These are phyloP conservation scores for Scutellaria minor DNA, from an alignment of 257 asterid species.

Conservation along the genomic window DNA sequence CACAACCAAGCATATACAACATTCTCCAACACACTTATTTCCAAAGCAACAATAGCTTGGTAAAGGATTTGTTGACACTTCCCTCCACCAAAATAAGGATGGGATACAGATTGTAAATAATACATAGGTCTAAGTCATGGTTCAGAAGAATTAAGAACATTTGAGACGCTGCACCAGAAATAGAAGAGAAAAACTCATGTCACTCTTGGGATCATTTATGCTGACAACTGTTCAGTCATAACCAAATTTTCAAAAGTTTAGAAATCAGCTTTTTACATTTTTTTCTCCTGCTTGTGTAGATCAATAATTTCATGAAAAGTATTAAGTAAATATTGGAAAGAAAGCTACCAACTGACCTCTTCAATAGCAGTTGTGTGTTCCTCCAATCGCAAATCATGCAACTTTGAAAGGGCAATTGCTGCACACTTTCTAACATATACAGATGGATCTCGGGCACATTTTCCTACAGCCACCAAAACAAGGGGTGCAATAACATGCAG, in stretches of 20 bases:
- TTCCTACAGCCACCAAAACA: slow-evolving; percentile 80
- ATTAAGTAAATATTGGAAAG: slow-evolving; percentile 2
- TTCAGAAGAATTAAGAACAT: slow-evolving; percentile 20
- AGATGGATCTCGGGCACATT: slow-evolving; percentile 95
- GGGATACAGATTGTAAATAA: background rate
- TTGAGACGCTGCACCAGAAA: slow-evolving; percentile 21
- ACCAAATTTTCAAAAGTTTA: slow-evolving; percentile 14
- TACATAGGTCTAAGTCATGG: background rate
- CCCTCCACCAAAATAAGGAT: background rate
- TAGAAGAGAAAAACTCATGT: slow-evolving; percentile 9
- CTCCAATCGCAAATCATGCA: slow-evolving; percentile 90
- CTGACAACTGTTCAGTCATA: background rate
- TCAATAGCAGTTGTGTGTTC: slow-evolving; percentile 71
- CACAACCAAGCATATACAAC: no score
- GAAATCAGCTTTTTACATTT: slow-evolving; percentile 2
- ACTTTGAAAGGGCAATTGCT: slow-evolving; percentile 89
- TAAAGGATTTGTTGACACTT: no score
- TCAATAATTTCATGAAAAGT: background rate
- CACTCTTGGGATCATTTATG: slow-evolving; percentile 20
- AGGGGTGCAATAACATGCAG: slow-evolving; percentile 83
- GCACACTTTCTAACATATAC: slow-evolving; percentile 97
- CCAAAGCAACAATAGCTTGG: no score
- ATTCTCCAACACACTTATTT: no score
- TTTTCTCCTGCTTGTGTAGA: slow-evolving; percentile 17
- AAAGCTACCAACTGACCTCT: slow-evolving; percentile 64